Evolutionary conservation across 2,329 filamentous ascomycete species (phyloP).

Genomic region (Venturia oleaginea): DNA sequence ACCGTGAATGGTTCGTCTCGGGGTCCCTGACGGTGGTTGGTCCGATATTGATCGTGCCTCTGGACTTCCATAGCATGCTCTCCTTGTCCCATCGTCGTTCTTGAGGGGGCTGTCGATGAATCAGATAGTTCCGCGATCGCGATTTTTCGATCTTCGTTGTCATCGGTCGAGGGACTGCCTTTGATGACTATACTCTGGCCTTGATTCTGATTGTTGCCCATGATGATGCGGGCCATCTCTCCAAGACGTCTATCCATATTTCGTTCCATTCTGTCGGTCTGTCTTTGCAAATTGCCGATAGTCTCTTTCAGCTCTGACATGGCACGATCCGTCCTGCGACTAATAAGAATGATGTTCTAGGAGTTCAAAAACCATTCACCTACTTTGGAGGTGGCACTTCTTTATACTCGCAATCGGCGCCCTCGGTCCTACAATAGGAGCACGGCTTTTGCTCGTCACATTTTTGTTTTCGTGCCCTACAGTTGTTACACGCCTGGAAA

Average conservation of each 20-base stretch:
- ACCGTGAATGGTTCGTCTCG: neutral
- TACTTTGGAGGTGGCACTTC: conserved; percentile 82
- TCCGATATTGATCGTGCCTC: neutral
- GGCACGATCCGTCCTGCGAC: neutral
- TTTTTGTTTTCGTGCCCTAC: conserved; percentile 32
- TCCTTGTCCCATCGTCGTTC: neutral
- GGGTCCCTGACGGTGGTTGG: neutral
- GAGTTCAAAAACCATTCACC: conserved; percentile 23
- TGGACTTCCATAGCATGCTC: neutral
- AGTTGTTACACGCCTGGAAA: conserved; percentile 58
- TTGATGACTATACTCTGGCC: neutral
- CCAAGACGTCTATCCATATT: neutral
- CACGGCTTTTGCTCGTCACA: conserved; percentile 33
- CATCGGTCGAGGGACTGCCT: neutral
- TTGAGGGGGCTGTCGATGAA: neutral
- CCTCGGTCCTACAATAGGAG: conserved; percentile 72
- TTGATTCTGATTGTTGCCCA: neutral
- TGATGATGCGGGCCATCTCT: neutral
- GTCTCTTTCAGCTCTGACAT: neutral
- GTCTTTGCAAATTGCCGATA: neutral
- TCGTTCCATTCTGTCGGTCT: neutral
- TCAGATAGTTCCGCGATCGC: neutral
- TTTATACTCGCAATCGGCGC: conserved; percentile 71
- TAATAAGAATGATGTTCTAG: neutral
- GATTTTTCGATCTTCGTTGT: neutral